Conservation (phyloP, 176 grass and related monocot genomes). For the Carex parvula region DNA sequence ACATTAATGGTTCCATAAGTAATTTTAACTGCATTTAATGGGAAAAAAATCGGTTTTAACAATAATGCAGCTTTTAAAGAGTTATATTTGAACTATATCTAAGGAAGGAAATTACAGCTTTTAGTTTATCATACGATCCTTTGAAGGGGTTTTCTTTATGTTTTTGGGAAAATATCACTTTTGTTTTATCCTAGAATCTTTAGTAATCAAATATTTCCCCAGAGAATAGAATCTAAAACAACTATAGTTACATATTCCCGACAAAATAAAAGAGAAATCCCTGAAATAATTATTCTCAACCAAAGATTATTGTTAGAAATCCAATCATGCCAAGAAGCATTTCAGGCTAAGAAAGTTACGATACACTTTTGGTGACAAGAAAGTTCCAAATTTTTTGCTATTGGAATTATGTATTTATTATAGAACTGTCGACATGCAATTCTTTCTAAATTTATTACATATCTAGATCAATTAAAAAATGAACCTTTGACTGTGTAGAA, state of each 20-base stretch:
- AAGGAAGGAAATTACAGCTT: background rate
- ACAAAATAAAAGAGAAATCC: background rate
- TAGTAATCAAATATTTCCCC: background rate
- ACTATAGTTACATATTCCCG: background rate
- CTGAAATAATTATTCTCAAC: background rate
- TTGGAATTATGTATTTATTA: constrained; percentile 1
- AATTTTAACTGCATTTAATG: constrained; percentile 51
- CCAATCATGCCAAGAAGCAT: background rate
- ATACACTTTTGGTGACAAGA: constrained; percentile 12
- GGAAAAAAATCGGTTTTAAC: constrained; percentile 22
- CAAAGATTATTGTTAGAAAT: background rate
- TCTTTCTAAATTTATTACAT: background rate
- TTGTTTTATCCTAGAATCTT: background rate
- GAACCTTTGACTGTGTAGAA: constrained; percentile 89
- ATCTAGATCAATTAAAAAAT: constrained; percentile 4
- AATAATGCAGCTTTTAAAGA: constrained; percentile 11
- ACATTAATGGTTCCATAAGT: constrained; percentile 81
- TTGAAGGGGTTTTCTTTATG: background rate
- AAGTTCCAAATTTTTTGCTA: constrained; percentile 9
- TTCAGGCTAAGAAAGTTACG: background rate
- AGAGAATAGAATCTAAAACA: background rate
- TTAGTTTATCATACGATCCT: background rate
- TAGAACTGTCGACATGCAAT: background rate
- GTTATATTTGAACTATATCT: constrained; percentile 19
- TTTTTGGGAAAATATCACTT: constrained; percentile 1